phyloP scores from a whole-genome alignment of 2,329 filamentous ascomycete genomes.

The Phialophora expanda region DNA sequence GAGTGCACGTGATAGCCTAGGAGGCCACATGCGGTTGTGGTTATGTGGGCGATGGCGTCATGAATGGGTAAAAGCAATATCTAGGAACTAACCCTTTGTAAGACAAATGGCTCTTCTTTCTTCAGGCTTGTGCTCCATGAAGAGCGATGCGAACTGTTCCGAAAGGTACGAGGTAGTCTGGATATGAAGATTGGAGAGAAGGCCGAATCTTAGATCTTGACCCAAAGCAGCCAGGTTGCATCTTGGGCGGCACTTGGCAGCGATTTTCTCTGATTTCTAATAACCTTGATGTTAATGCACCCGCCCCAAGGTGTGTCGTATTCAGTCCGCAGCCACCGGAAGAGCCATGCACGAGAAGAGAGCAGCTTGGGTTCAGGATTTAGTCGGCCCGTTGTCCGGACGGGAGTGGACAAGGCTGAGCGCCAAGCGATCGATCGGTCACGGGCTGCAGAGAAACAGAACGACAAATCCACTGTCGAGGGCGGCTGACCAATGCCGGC shows the following conservation, averaged over 20 bases:
- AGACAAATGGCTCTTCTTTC: conserved; percentile 14
- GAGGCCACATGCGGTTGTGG: conserved; percentile 11
- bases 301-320: neutral
- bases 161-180: neutral
- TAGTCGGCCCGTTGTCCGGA: neutral
- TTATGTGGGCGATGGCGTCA: conserved; percentile 16
- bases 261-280: neutral
- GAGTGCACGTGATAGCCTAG: conserved; percentile 12
- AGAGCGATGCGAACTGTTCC: neutral
- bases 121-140: neutral
- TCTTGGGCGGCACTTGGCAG: neutral
- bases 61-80: conserved; percentile 17
- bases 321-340: neutral
- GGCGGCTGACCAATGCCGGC: neutral
- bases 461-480: neutral
- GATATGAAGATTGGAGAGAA: neutral
- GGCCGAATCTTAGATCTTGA: conserved; percentile 6
- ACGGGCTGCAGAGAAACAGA: neutral
- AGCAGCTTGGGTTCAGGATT: neutral
- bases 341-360: neutral
- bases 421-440: neutral
- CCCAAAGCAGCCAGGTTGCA: conserved; percentile 7
- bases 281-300: no score
- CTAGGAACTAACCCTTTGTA: conserved; percentile 15
- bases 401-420: neutral